Conservation (phyloP, 345 rosid species). For the Eucalyptus pauciflora region DNA sequence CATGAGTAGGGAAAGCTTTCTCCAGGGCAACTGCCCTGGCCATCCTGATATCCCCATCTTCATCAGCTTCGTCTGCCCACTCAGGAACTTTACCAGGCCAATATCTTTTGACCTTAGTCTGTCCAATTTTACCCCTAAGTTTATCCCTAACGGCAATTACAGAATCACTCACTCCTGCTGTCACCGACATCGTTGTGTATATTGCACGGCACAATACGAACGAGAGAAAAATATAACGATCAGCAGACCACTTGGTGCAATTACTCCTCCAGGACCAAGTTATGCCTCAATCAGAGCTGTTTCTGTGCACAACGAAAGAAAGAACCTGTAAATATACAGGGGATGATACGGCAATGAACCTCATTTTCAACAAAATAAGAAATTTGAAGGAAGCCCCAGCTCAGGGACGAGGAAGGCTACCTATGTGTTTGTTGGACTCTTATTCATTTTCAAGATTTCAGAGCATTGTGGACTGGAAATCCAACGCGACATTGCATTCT, state of each 20-base stretch:
- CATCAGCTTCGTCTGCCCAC: background rate
- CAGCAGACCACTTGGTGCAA: background rate
- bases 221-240: background rate
- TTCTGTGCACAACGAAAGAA: background rate
- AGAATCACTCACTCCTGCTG: background rate
- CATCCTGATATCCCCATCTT: background rate
- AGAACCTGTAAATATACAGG: background rate
- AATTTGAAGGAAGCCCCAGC: background rate
- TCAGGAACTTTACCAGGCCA: background rate
- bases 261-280: background rate
- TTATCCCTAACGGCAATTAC: background rate
- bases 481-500: background rate
- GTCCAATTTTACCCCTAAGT: background rate
- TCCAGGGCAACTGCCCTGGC: background rate
- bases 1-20: background rate
- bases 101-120: background rate
- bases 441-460: background rate
- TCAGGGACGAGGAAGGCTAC: background rate
- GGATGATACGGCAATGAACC: background rate
- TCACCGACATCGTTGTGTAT: background rate
- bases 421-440: background rate
- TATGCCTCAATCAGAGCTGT: background rate
- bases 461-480: background rate
- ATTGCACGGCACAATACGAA: background rate
- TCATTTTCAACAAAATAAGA: background rate